Evolutionary conservation across 768 basidiomycete species (phyloP).

Genomic region (Udeniomyces megalosporus): DNA sequence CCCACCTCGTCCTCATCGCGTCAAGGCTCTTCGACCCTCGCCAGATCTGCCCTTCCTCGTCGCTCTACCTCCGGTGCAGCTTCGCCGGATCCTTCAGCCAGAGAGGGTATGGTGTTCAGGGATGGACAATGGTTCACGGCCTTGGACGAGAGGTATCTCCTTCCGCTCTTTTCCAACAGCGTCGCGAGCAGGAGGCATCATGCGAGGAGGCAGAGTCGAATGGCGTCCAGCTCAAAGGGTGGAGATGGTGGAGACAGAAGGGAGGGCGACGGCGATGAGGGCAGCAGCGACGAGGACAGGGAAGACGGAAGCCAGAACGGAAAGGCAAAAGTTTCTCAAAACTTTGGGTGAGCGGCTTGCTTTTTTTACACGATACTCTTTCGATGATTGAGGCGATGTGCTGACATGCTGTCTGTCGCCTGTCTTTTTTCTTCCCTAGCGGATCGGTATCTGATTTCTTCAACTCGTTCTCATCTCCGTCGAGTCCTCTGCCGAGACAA

Average conservation of each 20-base stretch:
- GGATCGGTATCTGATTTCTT: slow-evolving; percentile 11
- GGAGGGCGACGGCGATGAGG: slow-evolving; percentile 12
- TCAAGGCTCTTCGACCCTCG: slow-evolving; percentile 17
- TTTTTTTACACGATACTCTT: background rate
- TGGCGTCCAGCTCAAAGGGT: background rate
- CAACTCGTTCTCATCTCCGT: background rate
- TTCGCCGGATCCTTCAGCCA: slow-evolving; percentile 3
- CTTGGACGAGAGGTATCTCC: slow-evolving; percentile 80
- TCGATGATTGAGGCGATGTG: no score
- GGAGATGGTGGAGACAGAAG: background rate
- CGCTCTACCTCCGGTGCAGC: background rate
- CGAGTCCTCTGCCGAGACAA: no score
- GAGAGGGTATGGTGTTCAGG: slow-evolving; percentile 29
- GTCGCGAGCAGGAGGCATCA: slow-evolving; percentile 77
- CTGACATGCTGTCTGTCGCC: background rate
- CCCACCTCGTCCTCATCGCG: background rate
- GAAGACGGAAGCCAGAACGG: background rate
- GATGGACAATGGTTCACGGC: slow-evolving; percentile 94
- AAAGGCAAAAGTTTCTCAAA: background rate
- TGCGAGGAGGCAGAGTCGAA: slow-evolving; percentile 36
- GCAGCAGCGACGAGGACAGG: background rate
- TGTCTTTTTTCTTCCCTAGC: background rate
- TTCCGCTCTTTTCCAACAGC: slow-evolving; percentile 84
- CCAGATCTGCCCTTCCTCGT: slow-evolving; percentile 22
- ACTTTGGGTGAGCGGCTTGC: background rate